Evolutionary conservation across 1,284 basidiomycete genomes (phyloP), one percentile per base, ranked within the genome.

Genomic region (Chiua sp.): DNA sequence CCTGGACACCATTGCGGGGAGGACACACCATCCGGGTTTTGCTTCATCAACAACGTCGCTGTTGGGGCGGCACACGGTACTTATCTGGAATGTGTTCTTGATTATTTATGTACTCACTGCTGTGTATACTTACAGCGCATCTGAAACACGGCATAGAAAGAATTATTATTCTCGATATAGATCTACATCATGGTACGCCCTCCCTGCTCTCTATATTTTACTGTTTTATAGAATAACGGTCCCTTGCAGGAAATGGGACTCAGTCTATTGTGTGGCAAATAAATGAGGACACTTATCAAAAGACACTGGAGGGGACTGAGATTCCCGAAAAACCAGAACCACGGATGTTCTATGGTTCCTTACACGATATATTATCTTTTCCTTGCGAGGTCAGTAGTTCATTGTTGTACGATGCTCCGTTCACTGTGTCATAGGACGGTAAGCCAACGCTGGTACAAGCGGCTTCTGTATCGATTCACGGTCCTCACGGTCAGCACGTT

Each of bases 1-100:
- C 95, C 95, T 0, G 95, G 95, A 0, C 94, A 96, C 78, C 95
- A 96, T 69, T 97, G 94, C 67, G 92, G 92, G 3, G 93, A 94
- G 74, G 87, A 94, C 63, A 86, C 84, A 0, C 96, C 96, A 0
- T 91, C 88, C 11, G 97, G 96, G 0, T 96, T 96, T 75, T 98
- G 67, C 22, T 64, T 97, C 70, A 85, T 98, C 46, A 98, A 98
- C 72, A 98, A 98, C 69, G 93, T 96, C 0, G 88, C 91, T 2
- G 86, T 98, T 4, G 96, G 86, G 0, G 93, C 95, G 28, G 92
- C 95, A 22, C 94, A 98, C 72, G 96, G 93, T 92, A 68, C 57
- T 76, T 64, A 6, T 1, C 33, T 33, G 51, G 16, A 26, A 4
- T 4, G 53, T 57, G 11, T 20, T 26, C 49, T 44, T 39, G 42